phyloP scores from a whole-genome alignment of 768 basidiomycete genomes.

The Mycena rebaudengoi region DNA sequence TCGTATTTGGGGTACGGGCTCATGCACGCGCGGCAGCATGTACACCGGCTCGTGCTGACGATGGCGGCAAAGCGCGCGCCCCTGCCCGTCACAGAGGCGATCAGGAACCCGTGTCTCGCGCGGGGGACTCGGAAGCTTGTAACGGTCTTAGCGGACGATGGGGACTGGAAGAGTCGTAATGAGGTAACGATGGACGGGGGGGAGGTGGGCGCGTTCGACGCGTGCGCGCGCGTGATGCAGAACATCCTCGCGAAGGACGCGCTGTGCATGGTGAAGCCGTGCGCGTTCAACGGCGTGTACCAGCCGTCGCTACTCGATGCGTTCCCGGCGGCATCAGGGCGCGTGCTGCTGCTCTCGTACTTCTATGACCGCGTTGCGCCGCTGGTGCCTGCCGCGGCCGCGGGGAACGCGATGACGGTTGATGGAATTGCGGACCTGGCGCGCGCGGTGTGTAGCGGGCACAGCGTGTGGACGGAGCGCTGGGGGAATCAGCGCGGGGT shows the following conservation, averaged over 20 bases:
- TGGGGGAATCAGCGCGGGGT: constrained; percentile 46
- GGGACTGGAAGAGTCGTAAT: constrained; percentile 52
- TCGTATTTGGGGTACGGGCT: constrained; percentile 97
- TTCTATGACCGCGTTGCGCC: constrained; percentile 95
- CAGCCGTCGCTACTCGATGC: constrained; percentile 92
- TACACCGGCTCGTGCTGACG: constrained; percentile 91
- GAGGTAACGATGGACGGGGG: constrained; percentile 89
- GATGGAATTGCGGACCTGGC: constrained; percentile 69
- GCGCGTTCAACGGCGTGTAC: constrained; percentile 97
- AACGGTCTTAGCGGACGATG: constrained; percentile 61
- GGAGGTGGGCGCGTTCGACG: constrained; percentile 84
- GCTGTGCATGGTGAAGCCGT: constrained; percentile 92
- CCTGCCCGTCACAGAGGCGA: constrained; percentile 5
- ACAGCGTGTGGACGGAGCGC: constrained; percentile 62
- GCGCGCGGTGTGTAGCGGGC: constrained; percentile 76
- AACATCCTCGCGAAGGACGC: constrained; percentile 95
- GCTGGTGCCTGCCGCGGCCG: constrained; percentile 56
- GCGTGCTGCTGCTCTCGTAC: constrained; percentile 93
- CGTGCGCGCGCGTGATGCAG: constrained; percentile 84
- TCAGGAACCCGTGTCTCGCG: constrained; percentile 88
- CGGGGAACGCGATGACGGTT: constrained; percentile 10
- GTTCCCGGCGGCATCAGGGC: constrained; percentile 74
- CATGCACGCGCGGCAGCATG: constrained; percentile 84
- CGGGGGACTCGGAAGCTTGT: constrained; percentile 69
- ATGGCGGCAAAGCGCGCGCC: constrained; percentile 57